Conservation (phyloP, 257 asterid genomes). For the Echium plantagineum region DNA sequence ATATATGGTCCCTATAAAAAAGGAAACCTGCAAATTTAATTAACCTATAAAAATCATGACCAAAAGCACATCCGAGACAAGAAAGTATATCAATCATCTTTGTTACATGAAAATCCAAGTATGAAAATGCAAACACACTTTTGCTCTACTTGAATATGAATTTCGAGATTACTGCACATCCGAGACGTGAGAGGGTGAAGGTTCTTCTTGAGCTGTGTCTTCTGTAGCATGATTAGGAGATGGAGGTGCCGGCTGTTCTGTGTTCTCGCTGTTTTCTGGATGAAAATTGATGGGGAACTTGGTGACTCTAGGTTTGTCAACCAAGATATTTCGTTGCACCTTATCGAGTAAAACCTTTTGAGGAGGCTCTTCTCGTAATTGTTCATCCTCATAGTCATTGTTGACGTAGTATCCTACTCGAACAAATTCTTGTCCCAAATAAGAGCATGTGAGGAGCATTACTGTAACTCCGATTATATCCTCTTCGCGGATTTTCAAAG, state of each 20-base stretch:
- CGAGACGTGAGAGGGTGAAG: not conserved
- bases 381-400: constrained; percentile 38
- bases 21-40: too few species aligned
- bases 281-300: constrained; percentile 58
- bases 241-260: constrained; percentile 19
- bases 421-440: constrained; percentile 46
- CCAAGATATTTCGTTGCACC: constrained; percentile 44
- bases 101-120: not conserved
- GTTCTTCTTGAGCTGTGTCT: not conserved
- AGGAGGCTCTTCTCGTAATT: constrained; percentile 53
- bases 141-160: not conserved
- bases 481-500: constrained; percentile 22
- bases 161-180: not conserved
- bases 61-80: not conserved
- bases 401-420: constrained; percentile 28
- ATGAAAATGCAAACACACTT: not conserved
- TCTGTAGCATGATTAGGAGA: constrained; percentile 2
- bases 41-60: too few species aligned
- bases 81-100: not conserved
- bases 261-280: constrained; percentile 39
- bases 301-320: constrained; percentile 55
- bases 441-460: constrained; percentile 56
- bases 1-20: too few species aligned
- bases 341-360: constrained; percentile 48
- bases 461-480: constrained; percentile 73